phyloP scores from a whole-genome alignment of 2,329 filamentous ascomycete species.

The Penicillium sclerotiorum region DNA sequence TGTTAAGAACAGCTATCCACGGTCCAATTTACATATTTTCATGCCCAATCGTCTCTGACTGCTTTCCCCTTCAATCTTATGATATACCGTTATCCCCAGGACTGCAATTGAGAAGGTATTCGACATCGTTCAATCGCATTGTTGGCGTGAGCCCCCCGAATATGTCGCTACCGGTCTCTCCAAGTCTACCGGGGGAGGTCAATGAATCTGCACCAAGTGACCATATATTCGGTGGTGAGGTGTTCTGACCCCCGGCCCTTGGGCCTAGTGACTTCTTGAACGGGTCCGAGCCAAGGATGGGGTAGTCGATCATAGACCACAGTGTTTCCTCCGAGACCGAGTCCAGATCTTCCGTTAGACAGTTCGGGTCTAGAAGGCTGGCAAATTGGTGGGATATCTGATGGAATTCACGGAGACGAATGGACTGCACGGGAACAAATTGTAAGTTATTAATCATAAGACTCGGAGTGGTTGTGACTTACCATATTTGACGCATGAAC shows the following conservation, averaged over 20 bases:
- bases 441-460: no score
- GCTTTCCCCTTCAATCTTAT: neutral
- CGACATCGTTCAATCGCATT: constrained; percentile 18
- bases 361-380: constrained; percentile 19
- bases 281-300: constrained; percentile 14
- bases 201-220: neutral
- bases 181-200: neutral
- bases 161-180: neutral
- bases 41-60: no score
- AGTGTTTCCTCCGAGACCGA: constrained; percentile 13
- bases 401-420: constrained; percentile 26
- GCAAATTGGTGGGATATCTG: constrained; percentile 19
- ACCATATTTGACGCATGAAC: constrained; percentile 28
- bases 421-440: no score
- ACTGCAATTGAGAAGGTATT: constrained; percentile 20
- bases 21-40: no score
- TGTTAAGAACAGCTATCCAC: no score
- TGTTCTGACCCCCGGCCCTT: neutral
- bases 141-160: constrained; percentile 13
- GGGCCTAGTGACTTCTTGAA: constrained; percentile 7
- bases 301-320: constrained; percentile 31
- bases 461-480: no score
- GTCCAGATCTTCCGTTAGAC: constrained; percentile 20
- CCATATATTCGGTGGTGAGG: neutral
- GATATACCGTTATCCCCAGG: constrained; percentile 7